These are phyloP conservation scores for Volvariella surrecta DNA, from an alignment of 1,284 basidiomycete species.

Conservation along the genomic window DNA sequence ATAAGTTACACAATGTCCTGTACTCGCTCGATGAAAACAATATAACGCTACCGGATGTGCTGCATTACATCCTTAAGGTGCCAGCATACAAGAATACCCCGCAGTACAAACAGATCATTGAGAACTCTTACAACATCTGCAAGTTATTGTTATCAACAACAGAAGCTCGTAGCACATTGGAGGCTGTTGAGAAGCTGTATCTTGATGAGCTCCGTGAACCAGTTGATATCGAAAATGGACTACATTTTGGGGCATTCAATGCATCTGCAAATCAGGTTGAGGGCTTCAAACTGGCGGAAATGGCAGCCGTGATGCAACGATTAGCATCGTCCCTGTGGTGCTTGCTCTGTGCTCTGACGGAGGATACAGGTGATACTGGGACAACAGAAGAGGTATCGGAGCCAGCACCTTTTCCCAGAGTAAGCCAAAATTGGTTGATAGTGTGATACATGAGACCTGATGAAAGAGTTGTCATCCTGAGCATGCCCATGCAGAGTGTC, in stretches of 20 bases:
- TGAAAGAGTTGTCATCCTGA: constrained; percentile 18
- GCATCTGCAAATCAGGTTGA: not conserved
- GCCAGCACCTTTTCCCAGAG: not conserved
- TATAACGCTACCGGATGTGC: too few relatives aligned
- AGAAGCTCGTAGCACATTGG: too few relatives aligned
- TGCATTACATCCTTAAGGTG: too few relatives aligned
- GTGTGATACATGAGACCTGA: constrained; percentile 5
- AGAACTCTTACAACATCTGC: too few relatives aligned
- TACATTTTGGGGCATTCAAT: not conserved
- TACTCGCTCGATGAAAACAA: too few relatives aligned
- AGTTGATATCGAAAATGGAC: not conserved
- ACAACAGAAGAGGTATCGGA: not conserved
- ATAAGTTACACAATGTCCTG: too few relatives aligned
- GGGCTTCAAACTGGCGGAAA: not conserved
- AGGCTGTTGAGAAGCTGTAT: not conserved
- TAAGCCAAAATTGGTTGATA: not conserved
- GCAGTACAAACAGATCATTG: too few relatives aligned
- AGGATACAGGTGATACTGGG: not conserved
- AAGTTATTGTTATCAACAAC: too few relatives aligned
- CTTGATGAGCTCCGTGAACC: not conserved
- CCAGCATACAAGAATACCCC: too few relatives aligned
- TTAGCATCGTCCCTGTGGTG: not conserved
- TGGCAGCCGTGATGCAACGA: not conserved
- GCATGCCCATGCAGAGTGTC: constrained; percentile 20
- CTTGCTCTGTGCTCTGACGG: not conserved